Evolutionary conservation across 371 early-diverging fungal genomes (phyloP).

Genomic region (Entomophthora muscae): DNA sequence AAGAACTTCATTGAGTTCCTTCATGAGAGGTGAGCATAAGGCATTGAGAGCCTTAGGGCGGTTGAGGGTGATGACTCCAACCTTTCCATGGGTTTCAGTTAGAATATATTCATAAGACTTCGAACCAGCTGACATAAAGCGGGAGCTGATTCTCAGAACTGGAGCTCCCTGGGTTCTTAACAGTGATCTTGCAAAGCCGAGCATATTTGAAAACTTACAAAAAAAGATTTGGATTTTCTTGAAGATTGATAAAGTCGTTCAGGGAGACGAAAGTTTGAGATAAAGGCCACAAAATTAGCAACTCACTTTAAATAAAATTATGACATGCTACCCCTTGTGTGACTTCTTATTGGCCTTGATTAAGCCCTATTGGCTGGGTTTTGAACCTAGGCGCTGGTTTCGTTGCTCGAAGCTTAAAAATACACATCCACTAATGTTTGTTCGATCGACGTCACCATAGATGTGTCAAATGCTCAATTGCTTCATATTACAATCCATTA

Average conservation of each 20-base stretch:
- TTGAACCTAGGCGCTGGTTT: too few species aligned
- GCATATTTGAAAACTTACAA: background rate
- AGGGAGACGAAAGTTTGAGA: background rate
- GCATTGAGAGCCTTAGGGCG: slow-evolving; percentile 95
- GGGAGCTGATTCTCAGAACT: background rate
- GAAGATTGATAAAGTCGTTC: background rate
- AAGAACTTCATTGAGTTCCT: slow-evolving; percentile 82
- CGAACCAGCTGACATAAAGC: background rate
- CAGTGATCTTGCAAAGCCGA: background rate
- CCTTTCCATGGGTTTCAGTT: slow-evolving; percentile 62
- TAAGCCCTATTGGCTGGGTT: too few species aligned
- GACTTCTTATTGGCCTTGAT: too few species aligned
- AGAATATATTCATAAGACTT: slow-evolving; percentile 33
- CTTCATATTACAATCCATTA: too few species aligned
- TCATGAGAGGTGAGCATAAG: slow-evolving; percentile 77
- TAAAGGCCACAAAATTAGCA: too few species aligned
- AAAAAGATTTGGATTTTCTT: too few species aligned
- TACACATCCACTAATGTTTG: too few species aligned
- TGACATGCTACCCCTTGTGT: too few species aligned
- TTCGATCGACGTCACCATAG: too few species aligned
- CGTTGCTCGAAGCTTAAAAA: too few species aligned
- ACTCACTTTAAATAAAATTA: too few species aligned
- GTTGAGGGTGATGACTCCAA: slow-evolving; percentile 78
- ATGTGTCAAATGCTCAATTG: too few species aligned
- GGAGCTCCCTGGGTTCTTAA: background rate